Conservation (phyloP, 495 filamentous ascomycete species). For the Hypoxylon cercidicola region DNA sequence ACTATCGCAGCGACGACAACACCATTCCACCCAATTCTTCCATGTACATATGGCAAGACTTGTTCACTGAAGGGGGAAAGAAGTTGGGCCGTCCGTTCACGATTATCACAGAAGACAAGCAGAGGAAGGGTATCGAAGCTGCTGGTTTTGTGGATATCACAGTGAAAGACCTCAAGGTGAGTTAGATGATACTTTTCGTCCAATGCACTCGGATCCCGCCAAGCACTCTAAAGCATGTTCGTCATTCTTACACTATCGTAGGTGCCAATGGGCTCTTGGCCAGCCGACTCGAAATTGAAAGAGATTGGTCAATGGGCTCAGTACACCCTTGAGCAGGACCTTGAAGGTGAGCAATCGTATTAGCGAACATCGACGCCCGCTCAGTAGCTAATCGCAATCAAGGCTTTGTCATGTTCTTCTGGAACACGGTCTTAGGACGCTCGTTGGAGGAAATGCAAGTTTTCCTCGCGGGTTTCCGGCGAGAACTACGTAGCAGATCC, state of each 20-base stretch:
- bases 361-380: background rate
- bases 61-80: slow-evolving; percentile 41
- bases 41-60: slow-evolving; percentile 36
- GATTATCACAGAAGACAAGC: slow-evolving; percentile 22
- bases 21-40: slow-evolving; percentile 39
- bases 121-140: slow-evolving; percentile 35
- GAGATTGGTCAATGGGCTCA: slow-evolving; percentile 56
- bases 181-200: slow-evolving; percentile 60
- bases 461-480: slow-evolving; percentile 39
- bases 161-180: slow-evolving; percentile 40
- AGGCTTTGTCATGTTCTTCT: slow-evolving; percentile 49
- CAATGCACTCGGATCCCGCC: slow-evolving; percentile 30
- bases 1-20: slow-evolving; percentile 44
- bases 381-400: background rate
- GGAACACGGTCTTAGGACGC: slow-evolving; percentile 46
- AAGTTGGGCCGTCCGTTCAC: slow-evolving; percentile 42
- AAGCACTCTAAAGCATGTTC: background rate
- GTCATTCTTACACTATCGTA: slow-evolving; percentile 18
- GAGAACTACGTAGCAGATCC: slow-evolving; percentile 35
- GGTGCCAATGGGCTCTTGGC: slow-evolving; percentile 58
- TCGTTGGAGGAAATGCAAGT: slow-evolving; percentile 41
- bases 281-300: slow-evolving; percentile 55
- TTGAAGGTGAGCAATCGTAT: slow-evolving; percentile 38
- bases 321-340: slow-evolving; percentile 39
- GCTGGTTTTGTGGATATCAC: slow-evolving; percentile 47